A percentile compares a stretch with the other conserved stretches of the same genome.
phyloP scores from a whole-genome alignment of 2,329 filamentous ascomycete species.

The Arthrinium phaeospermum region DNA sequence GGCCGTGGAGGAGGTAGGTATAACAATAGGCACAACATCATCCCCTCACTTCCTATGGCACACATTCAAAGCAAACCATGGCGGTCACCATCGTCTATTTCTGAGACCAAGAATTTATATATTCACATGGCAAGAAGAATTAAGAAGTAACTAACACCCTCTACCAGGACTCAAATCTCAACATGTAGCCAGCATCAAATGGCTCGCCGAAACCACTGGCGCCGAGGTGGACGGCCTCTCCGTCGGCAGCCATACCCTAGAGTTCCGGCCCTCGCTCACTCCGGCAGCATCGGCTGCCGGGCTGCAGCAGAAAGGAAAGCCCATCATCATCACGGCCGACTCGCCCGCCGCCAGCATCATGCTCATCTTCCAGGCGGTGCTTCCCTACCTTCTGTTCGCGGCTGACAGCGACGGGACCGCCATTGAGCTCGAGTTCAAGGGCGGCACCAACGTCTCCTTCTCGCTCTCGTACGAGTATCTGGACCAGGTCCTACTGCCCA shows the following conservation, averaged over 20 bases:
- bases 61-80: neutral
- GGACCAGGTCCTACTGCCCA: constrained; percentile 64
- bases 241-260: constrained; percentile 57
- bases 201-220: constrained; percentile 56
- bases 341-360: constrained; percentile 59
- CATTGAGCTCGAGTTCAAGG: constrained; percentile 57
- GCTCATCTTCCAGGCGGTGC: constrained; percentile 64
- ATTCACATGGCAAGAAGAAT: neutral
- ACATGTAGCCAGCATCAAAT: constrained; percentile 62
- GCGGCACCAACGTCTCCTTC: constrained; percentile 64
- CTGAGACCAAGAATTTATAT: neutral
- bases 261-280: constrained; percentile 52
- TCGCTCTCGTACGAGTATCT: constrained; percentile 67
- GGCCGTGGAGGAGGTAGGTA: constrained; percentile 39
- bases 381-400: constrained; percentile 64
- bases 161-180: constrained; percentile 62
- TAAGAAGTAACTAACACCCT: neutral
- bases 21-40: no score
- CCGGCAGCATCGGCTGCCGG: constrained; percentile 24
- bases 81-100: no score
- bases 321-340: constrained; percentile 55
- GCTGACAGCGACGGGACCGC: constrained; percentile 40
- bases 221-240: constrained; percentile 56
- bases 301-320: constrained; percentile 42
- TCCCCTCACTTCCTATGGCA: no score